A percentile compares a stretch with the other conserved stretches of the same genome.
phyloP scores from a whole-genome alignment of 1,284 basidiomycete genomes.

The Sanguinoderma infundibulare region DNA sequence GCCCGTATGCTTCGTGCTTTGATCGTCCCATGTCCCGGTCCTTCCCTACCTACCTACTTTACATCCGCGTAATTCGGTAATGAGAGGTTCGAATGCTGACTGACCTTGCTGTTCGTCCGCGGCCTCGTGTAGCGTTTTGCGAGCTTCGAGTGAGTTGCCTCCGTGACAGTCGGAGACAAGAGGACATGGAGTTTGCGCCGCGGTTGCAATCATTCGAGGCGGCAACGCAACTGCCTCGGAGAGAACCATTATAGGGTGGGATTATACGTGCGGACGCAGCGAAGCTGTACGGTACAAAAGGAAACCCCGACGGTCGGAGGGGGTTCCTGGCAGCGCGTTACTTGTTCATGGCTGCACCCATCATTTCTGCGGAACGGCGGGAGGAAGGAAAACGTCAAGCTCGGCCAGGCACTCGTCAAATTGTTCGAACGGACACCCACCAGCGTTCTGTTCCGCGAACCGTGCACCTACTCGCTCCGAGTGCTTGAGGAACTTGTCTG shows the following conservation, averaged over 20 bases:
- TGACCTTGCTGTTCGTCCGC: background rate
- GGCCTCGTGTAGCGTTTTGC: background rate
- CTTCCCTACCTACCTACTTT: slow-evolving; percentile 7
- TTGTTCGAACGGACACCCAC: slow-evolving; percentile 47
- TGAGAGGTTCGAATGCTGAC: background rate
- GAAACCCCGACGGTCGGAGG: background rate
- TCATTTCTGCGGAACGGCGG: slow-evolving; percentile 33
- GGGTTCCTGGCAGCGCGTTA: slow-evolving; percentile 1
- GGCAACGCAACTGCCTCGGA: slow-evolving; percentile 1
- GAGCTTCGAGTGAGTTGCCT: background rate
- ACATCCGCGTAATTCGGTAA: slow-evolving; percentile 3
- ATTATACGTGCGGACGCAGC: slow-evolving; percentile 22
- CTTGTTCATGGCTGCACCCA: slow-evolving; percentile 30
- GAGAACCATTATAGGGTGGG: slow-evolving; percentile 11
- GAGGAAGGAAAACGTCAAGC: background rate
- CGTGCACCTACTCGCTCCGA: slow-evolving; percentile 93
- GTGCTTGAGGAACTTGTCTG: slow-evolving; percentile 97
- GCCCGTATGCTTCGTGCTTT: background rate
- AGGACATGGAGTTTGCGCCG: background rate
- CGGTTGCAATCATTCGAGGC: background rate
- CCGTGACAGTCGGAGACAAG: slow-evolving; percentile 11
- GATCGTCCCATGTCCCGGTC: background rate
- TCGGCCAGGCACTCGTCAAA: too few species aligned
- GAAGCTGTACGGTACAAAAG: slow-evolving; percentile 20
- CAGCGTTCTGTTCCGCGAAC: slow-evolving; percentile 90